Base-by-base conservation (phyloP, 768 basidiomycete species). In the Leucocoprinus birnbaumii region DNA sequence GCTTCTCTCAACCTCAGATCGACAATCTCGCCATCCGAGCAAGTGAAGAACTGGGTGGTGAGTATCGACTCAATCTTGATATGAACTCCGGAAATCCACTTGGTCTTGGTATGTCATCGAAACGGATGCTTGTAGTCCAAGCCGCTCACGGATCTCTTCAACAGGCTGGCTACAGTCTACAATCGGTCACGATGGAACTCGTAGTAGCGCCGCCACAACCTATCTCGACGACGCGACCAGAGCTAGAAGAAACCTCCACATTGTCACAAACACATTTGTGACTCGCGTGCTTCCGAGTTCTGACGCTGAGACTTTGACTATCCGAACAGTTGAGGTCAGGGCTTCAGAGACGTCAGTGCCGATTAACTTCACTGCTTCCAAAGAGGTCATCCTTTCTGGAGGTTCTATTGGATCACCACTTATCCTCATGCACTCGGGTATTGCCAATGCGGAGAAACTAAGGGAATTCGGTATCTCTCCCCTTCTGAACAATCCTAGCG, bases 401-500 rank as follows among this genome's bases (percentile, higher is more conserved):
- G 59, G 59, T 13, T 21, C 57, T 3, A 43, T 61, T 43, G 54
- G 57, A 6, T 44, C 59, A 2, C 59, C 59, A 0, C 57, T 58
- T 7, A 58, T 61, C 26, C 59, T 61, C 14, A 27, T 61, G n/a
- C 51, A 53, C 27, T 61, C 59, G 4, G 59, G 59, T 8, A 58
- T 61, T 44, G 59, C 56, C 2, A 47, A 61, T 43, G 35, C 25
- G 19, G 16, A 49, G 3, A 51, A 60, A 10, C 43, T 60, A 4
- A 24, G 18, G 18, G 44, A 22, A 13, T 27, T 59, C 13, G 62
- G 61, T 8, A 66, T 72, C 44, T 25, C 58, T 19, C 47, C 65
- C 3, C 31, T 69, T 26, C 56, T 68, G 24, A 46, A 69, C 34
- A 54, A 65, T 16, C 65, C 70, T 13, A 60, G 61, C 19, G 67